Evolutionary conservation across 164 flowering plant genomes (phyloP), one percentile per base, ranked within the genome.

Genomic region (Liquidambar formosana): DNA sequence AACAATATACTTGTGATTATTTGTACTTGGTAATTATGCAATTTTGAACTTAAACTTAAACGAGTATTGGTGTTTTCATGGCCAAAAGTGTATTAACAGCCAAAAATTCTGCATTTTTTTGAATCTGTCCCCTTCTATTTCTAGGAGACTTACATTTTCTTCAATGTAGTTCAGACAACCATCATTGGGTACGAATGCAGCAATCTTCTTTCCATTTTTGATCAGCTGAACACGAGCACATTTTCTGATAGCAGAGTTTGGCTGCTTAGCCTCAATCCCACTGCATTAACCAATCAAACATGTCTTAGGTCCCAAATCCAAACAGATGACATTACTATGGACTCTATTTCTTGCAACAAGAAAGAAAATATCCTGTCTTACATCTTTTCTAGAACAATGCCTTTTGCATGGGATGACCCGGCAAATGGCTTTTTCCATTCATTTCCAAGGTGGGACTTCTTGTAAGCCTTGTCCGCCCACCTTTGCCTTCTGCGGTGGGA

Each of bases 371-470:
- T 14, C 10, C 3, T 22, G 15, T 11, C 78, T 74, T 75, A 84
- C 90, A 86, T 86, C 82, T 84, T 86, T 63, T 86, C 90, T 22
- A 86, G 84, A 25, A 86, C 88, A 58, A 86, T 84, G 27, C 90
- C 90, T 65, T 86, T 86, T 1, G 90, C 90, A 64, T 86, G 90
- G 25, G 90, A 86, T 27, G 89, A 84, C 1, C 88, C 89, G n/a
- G 88, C 88, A 72, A 86, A 86, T 44, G 89, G 88, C 68, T 86
- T 86, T 66, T 86, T 86, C 90, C 90, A 86, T 47, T 86, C 90
- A 47, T 86, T 86, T 0, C 88, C 90, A 65, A 82, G 88, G 47
- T 86, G 85, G 47, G 86, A 82, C 61, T 86, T 86, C 76, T 86
- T 86, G 69, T 86, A 86, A 8, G 88, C 45, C 71, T 84, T 86